Evolutionary conservation across 257 asterid genomes (phyloP).

Genomic region (Salvia miltiorrhiza): DNA sequence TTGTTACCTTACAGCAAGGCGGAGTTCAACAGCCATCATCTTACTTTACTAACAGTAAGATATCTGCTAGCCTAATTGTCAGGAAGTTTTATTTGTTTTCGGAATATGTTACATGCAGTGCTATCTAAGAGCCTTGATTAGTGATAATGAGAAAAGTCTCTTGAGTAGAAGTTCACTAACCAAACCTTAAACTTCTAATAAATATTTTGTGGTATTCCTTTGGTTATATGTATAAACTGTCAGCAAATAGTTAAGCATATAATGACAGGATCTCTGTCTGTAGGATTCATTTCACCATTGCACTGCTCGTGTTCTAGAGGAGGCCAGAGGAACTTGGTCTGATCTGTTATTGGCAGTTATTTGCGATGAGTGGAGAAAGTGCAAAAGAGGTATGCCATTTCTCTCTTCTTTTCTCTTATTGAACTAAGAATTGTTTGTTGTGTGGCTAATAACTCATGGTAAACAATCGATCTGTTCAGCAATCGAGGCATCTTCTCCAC

Average conservation of each 20-base stretch:
- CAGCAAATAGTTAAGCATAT: constrained; percentile 4
- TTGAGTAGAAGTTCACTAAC: background rate
- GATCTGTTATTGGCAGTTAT: constrained; percentile 64
- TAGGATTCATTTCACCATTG: constrained; percentile 68
- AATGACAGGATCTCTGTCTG: constrained; percentile 23
- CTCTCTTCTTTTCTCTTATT: background rate
- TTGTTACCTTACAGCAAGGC: constrained; percentile 84
- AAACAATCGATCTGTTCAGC: constrained; percentile 41
- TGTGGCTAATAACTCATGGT: constrained; percentile 15
- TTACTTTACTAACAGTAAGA: constrained; percentile 60
- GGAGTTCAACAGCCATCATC: constrained; percentile 71
- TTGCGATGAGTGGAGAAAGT: constrained; percentile 94
- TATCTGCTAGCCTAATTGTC: constrained; percentile 4
- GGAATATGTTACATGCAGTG: constrained; percentile 1
- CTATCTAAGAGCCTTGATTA: background rate
- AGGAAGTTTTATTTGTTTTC: constrained; percentile 1
- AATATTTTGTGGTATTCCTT: constrained; percentile 8
- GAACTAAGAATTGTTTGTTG: background rate
- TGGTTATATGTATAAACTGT: constrained; percentile 14
- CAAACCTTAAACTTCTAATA: background rate
- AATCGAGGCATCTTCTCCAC: constrained; percentile 91
- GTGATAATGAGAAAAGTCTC: background rate
- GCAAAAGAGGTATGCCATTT: constrained; percentile 75
- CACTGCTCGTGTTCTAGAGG: constrained; percentile 56
- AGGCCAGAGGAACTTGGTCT: constrained; percentile 85